These are phyloP conservation scores for Candida golubevii DNA, from an alignment of 805 yeast genomes.

Conservation along the genomic window DNA sequence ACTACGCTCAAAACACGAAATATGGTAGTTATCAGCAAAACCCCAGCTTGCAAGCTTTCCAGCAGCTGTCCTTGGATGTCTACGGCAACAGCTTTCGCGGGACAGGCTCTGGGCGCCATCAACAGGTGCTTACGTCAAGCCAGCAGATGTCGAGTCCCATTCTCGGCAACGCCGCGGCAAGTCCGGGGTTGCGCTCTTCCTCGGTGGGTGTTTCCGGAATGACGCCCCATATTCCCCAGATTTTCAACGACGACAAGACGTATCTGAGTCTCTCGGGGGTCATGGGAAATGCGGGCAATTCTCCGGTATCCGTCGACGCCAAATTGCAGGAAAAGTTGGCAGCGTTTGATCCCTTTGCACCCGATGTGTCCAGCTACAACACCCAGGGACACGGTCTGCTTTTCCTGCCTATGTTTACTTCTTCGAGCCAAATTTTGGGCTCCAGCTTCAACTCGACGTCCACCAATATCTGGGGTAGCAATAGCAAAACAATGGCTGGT, in stretches of 20 bases:
- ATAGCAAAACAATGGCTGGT: slow-evolving; percentile 12
- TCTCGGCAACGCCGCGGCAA: background rate
- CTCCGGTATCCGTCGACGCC: slow-evolving; percentile 6
- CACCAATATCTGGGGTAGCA: slow-evolving; percentile 25
- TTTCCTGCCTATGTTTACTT: slow-evolving; percentile 15
- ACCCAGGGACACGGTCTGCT: slow-evolving; percentile 3
- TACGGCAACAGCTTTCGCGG: background rate
- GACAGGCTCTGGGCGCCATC: background rate
- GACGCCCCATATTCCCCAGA: slow-evolving; percentile 7
- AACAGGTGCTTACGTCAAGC: background rate
- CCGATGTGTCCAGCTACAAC: slow-evolving; percentile 5
- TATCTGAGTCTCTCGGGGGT: background rate
- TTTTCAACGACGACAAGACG: slow-evolving; percentile 12
- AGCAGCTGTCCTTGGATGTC: slow-evolving; percentile 3
- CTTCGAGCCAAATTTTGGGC: slow-evolving; percentile 16
- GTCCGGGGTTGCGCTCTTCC: slow-evolving; percentile 2
- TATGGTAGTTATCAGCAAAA: slow-evolving; percentile 6
- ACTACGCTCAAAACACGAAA: slow-evolving; percentile 7
- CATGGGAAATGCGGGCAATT: background rate
- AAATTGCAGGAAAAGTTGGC: slow-evolving; percentile 8
- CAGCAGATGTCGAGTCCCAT: background rate
- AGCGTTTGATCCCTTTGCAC: slow-evolving; percentile 27
- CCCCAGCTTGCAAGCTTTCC: background rate
- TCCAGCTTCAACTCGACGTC: slow-evolving; percentile 11
- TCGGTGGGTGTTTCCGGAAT: background rate